Conservation (phyloP, 257 asterid species). For the Lantana camara region DNA sequence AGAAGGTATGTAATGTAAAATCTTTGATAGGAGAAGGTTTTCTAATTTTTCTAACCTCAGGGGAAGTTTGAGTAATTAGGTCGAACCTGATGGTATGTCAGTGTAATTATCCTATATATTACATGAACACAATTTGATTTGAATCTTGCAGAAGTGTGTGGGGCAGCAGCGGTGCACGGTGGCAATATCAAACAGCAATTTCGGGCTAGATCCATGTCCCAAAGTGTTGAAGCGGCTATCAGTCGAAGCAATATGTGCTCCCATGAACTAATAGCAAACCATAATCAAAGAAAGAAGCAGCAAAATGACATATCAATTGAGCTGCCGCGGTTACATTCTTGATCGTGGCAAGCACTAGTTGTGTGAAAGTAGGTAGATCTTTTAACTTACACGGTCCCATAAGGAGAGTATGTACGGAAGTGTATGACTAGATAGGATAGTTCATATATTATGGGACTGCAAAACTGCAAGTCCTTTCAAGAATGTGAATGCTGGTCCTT, state of each 20-base stretch:
- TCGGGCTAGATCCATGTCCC: slow-evolving; percentile 88
- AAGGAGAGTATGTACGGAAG: slow-evolving; percentile 33
- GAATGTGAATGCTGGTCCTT: slow-evolving; percentile 38
- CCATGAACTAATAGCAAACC: slow-evolving; percentile 32
- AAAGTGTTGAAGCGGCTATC: slow-evolving; percentile 70
- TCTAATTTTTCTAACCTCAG: not conserved
- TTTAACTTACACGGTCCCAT: slow-evolving; percentile 38
- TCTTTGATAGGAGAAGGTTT: not conserved
- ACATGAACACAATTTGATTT: too few species aligned
- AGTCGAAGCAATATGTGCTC: slow-evolving; percentile 81
- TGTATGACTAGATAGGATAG: slow-evolving; percentile 30
- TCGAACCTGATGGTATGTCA: too few species aligned
- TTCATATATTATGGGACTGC: slow-evolving; percentile 39
- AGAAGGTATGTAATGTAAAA: slow-evolving; percentile 56
- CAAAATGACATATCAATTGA: slow-evolving; percentile 24
- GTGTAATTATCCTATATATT: too few species aligned
- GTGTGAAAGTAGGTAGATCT: slow-evolving; percentile 36
- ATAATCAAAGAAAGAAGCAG: slow-evolving; percentile 20
- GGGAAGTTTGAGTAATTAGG: too few species aligned
- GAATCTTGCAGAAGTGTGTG: slow-evolving; percentile 67
- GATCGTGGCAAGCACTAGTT: slow-evolving; percentile 31
- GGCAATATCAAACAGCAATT: slow-evolving; percentile 66
- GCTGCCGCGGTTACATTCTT: not conserved
- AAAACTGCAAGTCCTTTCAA: slow-evolving; percentile 30
- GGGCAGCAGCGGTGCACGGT: slow-evolving; percentile 75